Percentiles rank a stretch among this genome's conserved stretches.
Conservation (phyloP, 345 rosid genomes). For the Salix suchowensis region DNA sequence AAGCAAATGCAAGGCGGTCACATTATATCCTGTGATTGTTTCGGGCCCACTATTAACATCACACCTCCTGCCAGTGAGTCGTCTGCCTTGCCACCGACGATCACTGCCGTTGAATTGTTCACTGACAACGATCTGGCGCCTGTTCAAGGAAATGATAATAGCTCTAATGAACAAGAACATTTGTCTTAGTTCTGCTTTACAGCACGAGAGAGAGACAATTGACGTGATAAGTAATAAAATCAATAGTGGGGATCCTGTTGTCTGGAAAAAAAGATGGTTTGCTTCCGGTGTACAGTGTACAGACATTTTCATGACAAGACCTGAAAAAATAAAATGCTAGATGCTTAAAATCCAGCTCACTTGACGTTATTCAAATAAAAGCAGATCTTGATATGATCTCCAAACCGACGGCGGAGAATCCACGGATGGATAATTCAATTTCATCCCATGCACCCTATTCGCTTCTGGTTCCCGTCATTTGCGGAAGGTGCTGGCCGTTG, state of each 20-base stretch:
- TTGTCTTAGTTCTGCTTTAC: not conserved
- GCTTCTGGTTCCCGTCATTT: not conserved
- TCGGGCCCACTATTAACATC: not conserved
- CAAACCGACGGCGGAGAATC: too few relatives aligned
- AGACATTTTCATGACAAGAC: too few relatives aligned
- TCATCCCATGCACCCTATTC: too few relatives aligned
- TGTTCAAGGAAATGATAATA: not conserved
- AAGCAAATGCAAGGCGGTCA: not conserved
- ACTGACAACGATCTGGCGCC: not conserved
- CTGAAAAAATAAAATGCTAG: too few relatives aligned
- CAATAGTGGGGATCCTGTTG: too few relatives aligned
- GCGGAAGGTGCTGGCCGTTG: not conserved
- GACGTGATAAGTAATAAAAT: too few relatives aligned
- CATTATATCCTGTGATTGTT: not conserved
- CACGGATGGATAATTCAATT: too few relatives aligned
- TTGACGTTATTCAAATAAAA: not conserved
- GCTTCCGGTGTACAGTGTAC: fast-evolving
- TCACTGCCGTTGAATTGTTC: constrained; percentile 1
- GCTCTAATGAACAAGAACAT: not conserved
- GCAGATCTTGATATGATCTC: not conserved
- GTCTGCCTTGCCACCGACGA: not conserved
- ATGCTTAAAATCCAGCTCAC: too few relatives aligned
- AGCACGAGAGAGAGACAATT: too few relatives aligned
- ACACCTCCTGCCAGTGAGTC: not conserved
- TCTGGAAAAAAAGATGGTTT: too few relatives aligned